phyloP scores from a whole-genome alignment of 305 asterid genomes.

The Nicotiana rustica region DNA sequence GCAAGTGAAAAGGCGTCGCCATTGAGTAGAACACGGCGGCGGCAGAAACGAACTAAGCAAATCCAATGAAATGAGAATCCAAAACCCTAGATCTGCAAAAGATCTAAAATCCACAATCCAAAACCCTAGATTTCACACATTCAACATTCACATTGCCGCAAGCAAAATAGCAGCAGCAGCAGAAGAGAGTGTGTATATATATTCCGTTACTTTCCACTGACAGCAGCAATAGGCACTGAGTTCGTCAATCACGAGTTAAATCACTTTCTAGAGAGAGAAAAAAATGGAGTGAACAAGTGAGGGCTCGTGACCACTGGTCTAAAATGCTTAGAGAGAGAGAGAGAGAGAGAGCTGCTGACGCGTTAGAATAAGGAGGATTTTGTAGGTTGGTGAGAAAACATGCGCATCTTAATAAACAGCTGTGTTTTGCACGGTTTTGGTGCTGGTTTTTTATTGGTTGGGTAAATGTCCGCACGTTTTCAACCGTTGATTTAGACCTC shows the following conservation, averaged over 20 bases:
- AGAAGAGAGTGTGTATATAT: no score
- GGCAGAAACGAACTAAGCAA: slow-evolving; percentile 9
- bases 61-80: slow-evolving; percentile 8
- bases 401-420: not conserved
- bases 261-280: slow-evolving; percentile 10
- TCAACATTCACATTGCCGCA: slow-evolving; percentile 19
- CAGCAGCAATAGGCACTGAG: slow-evolving; percentile 11
- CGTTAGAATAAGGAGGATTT: not conserved
- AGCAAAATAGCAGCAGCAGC: not conserved
- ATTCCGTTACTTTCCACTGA: not conserved
- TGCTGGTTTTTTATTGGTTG: slow-evolving; percentile 28
- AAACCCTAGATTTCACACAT: slow-evolving; percentile 38
- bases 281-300: not conserved
- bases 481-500: slow-evolving; percentile 21
- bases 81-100: slow-evolving; percentile 75
- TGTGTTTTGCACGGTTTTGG: not conserved
- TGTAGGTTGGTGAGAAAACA: not conserved
- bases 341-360: not conserved
- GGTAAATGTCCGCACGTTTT: slow-evolving; percentile 3
- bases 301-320: slow-evolving; percentile 37
- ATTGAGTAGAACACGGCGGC: slow-evolving; percentile 53
- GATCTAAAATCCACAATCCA: slow-evolving; percentile 52
- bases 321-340: slow-evolving; percentile 1
- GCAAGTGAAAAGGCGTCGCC: slow-evolving; percentile 82
- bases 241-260: no score